Percentiles rank a stretch among this genome's conserved stretches.
Conservation (phyloP, 148 eudicot species). For the Rhododendron ferrugineum region DNA sequence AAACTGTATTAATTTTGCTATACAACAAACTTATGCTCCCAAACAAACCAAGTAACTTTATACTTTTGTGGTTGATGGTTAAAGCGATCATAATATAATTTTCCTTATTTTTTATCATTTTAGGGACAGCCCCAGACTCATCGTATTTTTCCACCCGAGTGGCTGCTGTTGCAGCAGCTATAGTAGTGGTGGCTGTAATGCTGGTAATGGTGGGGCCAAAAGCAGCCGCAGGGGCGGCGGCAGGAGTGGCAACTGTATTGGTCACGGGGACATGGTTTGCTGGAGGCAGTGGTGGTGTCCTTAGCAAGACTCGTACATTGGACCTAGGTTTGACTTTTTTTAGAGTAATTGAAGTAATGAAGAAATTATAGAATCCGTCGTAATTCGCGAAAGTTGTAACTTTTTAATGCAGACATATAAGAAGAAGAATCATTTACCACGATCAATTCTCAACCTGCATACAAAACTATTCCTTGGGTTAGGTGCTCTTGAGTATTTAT, state of each 20-base stretch:
- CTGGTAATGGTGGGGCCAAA: constrained; percentile 29
- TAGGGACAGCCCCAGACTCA: constrained; percentile 41
- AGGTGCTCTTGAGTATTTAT: neutral
- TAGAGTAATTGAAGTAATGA: constrained; percentile 10
- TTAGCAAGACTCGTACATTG: constrained; percentile 38
- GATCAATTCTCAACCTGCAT: neutral
- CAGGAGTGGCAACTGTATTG: constrained; percentile 47
- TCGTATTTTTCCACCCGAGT: constrained; percentile 34
- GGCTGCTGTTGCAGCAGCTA: constrained; percentile 60
- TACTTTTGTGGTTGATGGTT: neutral
- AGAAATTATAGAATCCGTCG: neutral
- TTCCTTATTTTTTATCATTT: constrained; percentile 29
- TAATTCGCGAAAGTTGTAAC: neutral
- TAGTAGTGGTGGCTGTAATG: constrained; percentile 51
- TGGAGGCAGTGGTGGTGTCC: constrained; percentile 24
- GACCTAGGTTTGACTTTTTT: constrained; percentile 44
- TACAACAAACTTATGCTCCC: neutral
- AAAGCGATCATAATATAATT: constrained; percentile 12
- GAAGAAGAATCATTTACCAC: neutral
- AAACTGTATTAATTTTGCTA: neutral
- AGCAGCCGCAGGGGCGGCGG: constrained; percentile 65
- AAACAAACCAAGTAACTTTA: neutral
- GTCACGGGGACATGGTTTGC: constrained; percentile 43
- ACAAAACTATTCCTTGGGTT: neutral
- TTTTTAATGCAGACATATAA: neutral